Percentiles rank a stretch among this genome's conserved stretches.
Conservation (phyloP, 306 rosid genomes). For the Prunus mira region DNA sequence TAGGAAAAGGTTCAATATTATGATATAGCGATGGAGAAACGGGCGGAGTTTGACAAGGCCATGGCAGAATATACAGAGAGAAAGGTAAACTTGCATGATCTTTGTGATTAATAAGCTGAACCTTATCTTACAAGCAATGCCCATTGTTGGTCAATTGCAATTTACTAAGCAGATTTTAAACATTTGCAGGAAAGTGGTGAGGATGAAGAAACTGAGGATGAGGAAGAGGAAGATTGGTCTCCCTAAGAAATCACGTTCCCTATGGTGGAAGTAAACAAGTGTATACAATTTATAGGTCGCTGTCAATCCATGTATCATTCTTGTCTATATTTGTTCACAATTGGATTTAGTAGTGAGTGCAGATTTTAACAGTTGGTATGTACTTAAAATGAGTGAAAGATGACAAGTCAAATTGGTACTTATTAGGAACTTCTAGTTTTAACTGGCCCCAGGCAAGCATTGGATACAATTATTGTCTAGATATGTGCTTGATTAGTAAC, state of each 20-base stretch:
- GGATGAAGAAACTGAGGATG: constrained; percentile 49
- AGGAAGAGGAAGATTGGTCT: constrained; percentile 29
- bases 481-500: not conserved
- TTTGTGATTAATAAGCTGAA: constrained; percentile 7
- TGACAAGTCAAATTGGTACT: not conserved
- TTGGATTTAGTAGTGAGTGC: constrained; percentile 25
- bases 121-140: not conserved
- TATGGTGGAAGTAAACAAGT: constrained; percentile 20
- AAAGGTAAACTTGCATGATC: constrained; percentile 47
- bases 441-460: not conserved
- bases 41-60: constrained; percentile 84
- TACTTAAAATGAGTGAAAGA: constrained; percentile 1
- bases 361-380: constrained; percentile 9
- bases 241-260: constrained; percentile 13
- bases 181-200: constrained; percentile 72
- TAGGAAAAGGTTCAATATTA: constrained; percentile 95
- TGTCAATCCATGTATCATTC: constrained; percentile 17
- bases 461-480: not conserved
- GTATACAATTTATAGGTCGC: constrained; percentile 33
- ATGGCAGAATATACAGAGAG: constrained; percentile 61
- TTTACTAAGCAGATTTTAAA: constrained; percentile 2
- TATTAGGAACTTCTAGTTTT: not conserved
- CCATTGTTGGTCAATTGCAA: not conserved
- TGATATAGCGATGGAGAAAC: constrained; percentile 83
- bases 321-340: constrained; percentile 29